Conservation (phyloP, 192 early-diverging fungal species). For the Paraglomus occultum region DNA sequence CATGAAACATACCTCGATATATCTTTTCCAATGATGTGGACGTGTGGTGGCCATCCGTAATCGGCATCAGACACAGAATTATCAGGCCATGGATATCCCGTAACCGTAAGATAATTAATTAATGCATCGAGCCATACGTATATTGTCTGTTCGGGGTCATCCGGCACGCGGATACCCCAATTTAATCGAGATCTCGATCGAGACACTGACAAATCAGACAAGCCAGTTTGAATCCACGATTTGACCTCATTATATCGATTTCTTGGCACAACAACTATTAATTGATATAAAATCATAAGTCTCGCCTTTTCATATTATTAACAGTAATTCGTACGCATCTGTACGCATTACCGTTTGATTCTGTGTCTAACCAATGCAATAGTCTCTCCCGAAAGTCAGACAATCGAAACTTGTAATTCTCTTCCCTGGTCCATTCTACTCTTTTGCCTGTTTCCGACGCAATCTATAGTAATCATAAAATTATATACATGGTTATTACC, state of each 20-base stretch:
- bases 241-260: constrained; percentile 65
- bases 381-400: constrained; percentile 60
- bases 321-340: background rate
- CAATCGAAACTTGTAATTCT: constrained; percentile 92
- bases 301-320: background rate
- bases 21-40: constrained; percentile 94
- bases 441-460: constrained; percentile 80
- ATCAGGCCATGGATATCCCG: constrained; percentile 76
- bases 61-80: constrained; percentile 26
- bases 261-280: constrained; percentile 62
- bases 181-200: constrained; percentile 68
- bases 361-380: constrained; percentile 64
- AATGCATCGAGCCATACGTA: constrained; percentile 99
- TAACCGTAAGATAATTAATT: constrained; percentile 85
- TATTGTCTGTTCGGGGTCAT: constrained; percentile 82
- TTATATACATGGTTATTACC: background rate
- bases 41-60: constrained; percentile 63
- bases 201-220: constrained; percentile 85
- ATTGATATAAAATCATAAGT: background rate
- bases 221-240: constrained; percentile 51
- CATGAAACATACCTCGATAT: constrained; percentile 64
- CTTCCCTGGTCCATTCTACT: constrained; percentile 89
- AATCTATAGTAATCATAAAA: constrained; percentile 36
- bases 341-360: constrained; percentile 67
- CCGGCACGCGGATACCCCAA: constrained; percentile 94